Percentiles rank a stretch among this genome's conserved stretches.
Conservation (phyloP, 2,329 filamentous ascomycete genomes). For the Aspergillus sp. region DNA sequence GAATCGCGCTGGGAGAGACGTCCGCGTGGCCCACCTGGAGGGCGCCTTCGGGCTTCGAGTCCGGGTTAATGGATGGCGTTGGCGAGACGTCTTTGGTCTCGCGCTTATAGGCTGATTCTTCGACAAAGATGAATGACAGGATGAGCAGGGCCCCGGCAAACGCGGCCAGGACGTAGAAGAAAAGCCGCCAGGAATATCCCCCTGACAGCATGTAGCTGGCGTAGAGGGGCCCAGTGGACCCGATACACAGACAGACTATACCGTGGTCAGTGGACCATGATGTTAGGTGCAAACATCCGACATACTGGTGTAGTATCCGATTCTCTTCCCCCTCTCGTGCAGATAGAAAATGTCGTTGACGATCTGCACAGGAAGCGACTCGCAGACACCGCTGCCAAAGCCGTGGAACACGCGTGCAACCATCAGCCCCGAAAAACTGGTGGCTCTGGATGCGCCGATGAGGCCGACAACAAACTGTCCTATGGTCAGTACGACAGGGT, state of each 20-base stretch:
- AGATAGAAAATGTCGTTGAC: slow-evolving; percentile 50
- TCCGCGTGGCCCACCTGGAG: neutral
- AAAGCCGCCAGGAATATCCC: slow-evolving; percentile 58
- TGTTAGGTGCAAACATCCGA: neutral
- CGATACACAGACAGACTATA: slow-evolving; percentile 54
- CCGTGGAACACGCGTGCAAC: slow-evolving; percentile 41
- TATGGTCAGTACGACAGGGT: neutral
- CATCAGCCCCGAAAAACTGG: slow-evolving; percentile 42
- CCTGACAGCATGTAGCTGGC: slow-evolving; percentile 61
- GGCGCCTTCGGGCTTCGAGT: neutral
- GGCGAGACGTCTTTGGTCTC: neutral
- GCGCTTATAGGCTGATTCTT: slow-evolving; percentile 57
- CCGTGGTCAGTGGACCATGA: slow-evolving; percentile 3
- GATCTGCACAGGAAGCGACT: slow-evolving; percentile 47
- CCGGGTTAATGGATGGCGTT: neutral
- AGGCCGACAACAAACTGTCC: slow-evolving; percentile 39
- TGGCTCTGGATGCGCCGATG: slow-evolving; percentile 42
- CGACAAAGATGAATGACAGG: slow-evolving; percentile 56
- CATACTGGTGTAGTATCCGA: slow-evolving; percentile 58
- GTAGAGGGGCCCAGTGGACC: slow-evolving; percentile 55
- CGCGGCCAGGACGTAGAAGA: slow-evolving; percentile 60
- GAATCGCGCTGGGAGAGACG: slow-evolving; percentile 14
- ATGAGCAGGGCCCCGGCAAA: slow-evolving; percentile 48
- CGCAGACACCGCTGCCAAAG: slow-evolving; percentile 46
- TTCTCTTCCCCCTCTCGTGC: slow-evolving; percentile 47